phyloP scores from a whole-genome alignment of 2,329 filamentous ascomycete genomes.

The Parasarocladium wereldwijsianum region DNA sequence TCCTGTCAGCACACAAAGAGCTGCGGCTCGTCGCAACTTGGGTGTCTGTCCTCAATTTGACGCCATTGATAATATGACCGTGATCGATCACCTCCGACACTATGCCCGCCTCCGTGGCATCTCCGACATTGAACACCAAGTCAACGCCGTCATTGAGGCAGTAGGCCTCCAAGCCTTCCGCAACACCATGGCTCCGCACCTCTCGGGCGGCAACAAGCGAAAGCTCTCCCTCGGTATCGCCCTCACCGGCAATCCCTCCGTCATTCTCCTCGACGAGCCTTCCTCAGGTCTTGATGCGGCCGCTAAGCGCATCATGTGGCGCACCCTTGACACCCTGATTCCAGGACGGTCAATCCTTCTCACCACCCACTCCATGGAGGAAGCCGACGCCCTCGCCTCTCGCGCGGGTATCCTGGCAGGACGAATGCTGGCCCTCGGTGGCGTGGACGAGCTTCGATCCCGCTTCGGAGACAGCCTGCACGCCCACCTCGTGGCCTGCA shows the following conservation, averaged over 20 bases:
- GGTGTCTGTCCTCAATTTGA: slow-evolving; percentile 61
- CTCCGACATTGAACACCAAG: slow-evolving; percentile 37
- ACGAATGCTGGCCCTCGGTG: slow-evolving; percentile 67
- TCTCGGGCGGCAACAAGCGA: slow-evolving; percentile 65
- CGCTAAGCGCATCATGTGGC: slow-evolving; percentile 64
- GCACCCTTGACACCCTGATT: slow-evolving; percentile 48
- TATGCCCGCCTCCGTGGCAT: slow-evolving; percentile 61
- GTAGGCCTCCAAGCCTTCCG: slow-evolving; percentile 51
- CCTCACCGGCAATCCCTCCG: slow-evolving; percentile 58
- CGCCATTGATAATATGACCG: slow-evolving; percentile 63
- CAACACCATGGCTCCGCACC: slow-evolving; percentile 46
- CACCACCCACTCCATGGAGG: slow-evolving; percentile 71
- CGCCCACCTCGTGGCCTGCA: slow-evolving; percentile 58
- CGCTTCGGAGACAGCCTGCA: slow-evolving; percentile 62
- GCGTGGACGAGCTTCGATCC: slow-evolving; percentile 49
- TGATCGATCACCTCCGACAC: slow-evolving; percentile 55
- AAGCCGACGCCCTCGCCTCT: slow-evolving; percentile 58
- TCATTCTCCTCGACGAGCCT: slow-evolving; percentile 63
- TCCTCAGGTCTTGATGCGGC: slow-evolving; percentile 60
- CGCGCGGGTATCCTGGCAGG: slow-evolving; percentile 58
- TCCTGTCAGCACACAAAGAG: slow-evolving; percentile 48
- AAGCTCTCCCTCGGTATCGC: slow-evolving; percentile 63
- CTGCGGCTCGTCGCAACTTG: slow-evolving; percentile 46
- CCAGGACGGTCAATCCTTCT: slow-evolving; percentile 54
- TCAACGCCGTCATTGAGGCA: slow-evolving; percentile 46